Conservation (phyloP, 805 yeast genomes). For the Hanseniaspora hatyaiensis region DNA sequence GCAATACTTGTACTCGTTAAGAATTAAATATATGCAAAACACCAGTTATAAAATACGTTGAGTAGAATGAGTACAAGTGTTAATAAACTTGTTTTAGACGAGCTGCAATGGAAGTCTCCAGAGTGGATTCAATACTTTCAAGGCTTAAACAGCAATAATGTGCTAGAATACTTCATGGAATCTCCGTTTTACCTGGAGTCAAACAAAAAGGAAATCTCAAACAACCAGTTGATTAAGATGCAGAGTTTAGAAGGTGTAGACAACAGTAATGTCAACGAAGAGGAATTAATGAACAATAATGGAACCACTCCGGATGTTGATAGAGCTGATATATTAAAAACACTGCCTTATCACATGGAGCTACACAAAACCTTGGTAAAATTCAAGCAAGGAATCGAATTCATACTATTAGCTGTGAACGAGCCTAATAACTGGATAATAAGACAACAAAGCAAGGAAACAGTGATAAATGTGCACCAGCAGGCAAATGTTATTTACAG, state of each 20-base stretch:
- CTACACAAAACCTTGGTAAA: constrained; percentile 51
- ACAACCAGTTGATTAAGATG: constrained; percentile 90
- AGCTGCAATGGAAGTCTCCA: constrained; percentile 92
- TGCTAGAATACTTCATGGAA: constrained; percentile 81
- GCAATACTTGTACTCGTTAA: not conserved
- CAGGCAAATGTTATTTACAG: constrained; percentile 32
- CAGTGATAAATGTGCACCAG: constrained; percentile 32
- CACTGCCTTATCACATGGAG: constrained; percentile 28
- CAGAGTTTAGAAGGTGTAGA: constrained; percentile 46
- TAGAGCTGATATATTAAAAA: constrained; percentile 19
- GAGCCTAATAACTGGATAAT: constrained; percentile 93
- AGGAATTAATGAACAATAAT: constrained; percentile 8
- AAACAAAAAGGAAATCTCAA: constrained; percentile 62
- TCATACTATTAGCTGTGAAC: constrained; percentile 55
- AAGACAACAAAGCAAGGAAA: constrained; percentile 59
- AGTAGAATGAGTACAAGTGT: constrained; percentile 93
- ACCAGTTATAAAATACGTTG: no score
- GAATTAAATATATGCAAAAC: not conserved
- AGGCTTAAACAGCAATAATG: constrained; percentile 83
- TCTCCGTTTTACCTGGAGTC: constrained; percentile 66
- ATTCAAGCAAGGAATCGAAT: constrained; percentile 71
- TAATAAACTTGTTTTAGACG: constrained; percentile 85
- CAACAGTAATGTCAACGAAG: constrained; percentile 10
- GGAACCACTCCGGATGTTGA: constrained; percentile 16
- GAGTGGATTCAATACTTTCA: constrained; percentile 82